Conservation (phyloP, 805 yeast genomes). For the Metschnikowia reukaufii region DNA sequence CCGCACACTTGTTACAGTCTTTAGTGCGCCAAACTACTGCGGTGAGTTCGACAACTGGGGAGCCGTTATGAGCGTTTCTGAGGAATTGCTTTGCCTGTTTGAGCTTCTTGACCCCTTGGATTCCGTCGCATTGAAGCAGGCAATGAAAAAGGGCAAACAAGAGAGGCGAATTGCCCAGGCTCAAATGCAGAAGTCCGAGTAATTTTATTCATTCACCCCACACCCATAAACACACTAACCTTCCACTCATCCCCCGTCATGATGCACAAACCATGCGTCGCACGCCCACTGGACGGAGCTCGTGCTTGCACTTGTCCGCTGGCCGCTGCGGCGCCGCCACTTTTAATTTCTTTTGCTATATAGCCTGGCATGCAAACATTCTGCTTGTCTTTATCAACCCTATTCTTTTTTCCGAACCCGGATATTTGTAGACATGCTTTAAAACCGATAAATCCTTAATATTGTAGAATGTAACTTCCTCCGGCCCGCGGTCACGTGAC, state of each 20-base stretch:
- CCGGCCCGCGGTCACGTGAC: too few relatives aligned
- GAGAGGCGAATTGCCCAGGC: conserved; percentile 66
- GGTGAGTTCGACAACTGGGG: conserved; percentile 95
- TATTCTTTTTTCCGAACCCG: too few relatives aligned
- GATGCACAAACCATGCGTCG: too few relatives aligned
- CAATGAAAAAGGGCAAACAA: conserved; percentile 89
- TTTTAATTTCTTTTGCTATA: conserved; percentile 5
- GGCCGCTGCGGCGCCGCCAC: neutral
- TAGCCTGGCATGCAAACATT: conserved; percentile 1
- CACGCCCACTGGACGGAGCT: conserved; percentile 1
- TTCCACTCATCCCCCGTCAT: too few relatives aligned
- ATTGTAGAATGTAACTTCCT: too few relatives aligned
- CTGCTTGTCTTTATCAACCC: neutral
- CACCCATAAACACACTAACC: too few relatives aligned
- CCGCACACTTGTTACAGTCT: conserved; percentile 67
- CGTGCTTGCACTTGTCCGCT: too few relatives aligned
- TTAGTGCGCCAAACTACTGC: conserved; percentile 75
- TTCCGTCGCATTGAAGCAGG: conserved; percentile 87
- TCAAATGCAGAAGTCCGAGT: conserved; percentile 15
- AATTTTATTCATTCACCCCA: neutral
- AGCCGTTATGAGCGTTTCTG: conserved; percentile 96
- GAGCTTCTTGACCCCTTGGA: conserved; percentile 93
- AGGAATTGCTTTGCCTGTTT: conserved; percentile 87
- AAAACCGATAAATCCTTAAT: too few relatives aligned
- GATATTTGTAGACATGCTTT: too few relatives aligned